These are phyloP conservation scores for Patellifolia procumbens DNA, from an alignment of 179 eudicot species.

Conservation along the genomic window DNA sequence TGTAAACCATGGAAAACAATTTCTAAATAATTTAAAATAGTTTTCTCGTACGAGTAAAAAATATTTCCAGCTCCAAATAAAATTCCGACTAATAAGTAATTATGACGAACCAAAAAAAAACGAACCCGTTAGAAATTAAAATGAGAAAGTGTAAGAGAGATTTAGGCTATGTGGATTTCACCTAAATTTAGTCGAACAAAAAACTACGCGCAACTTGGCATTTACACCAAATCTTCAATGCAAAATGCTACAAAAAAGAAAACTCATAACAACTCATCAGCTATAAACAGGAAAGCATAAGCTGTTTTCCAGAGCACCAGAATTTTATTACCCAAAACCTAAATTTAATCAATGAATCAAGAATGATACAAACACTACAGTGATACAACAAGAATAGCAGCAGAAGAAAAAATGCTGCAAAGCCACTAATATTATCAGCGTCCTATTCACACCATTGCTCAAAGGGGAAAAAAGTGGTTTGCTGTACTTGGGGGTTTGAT, in stretches of 20 bases:
- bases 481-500: background rate
- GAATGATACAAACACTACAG: constrained; percentile 21
- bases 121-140: no score
- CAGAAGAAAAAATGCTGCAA: constrained; percentile 17
- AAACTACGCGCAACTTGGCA: no score
- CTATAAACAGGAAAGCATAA: background rate
- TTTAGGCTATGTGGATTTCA: no score
- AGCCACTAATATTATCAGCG: background rate
- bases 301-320: background rate
- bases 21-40: no score
- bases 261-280: background rate
- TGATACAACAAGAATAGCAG: constrained; percentile 29
- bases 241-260: background rate
- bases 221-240: background rate
- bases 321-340: constrained; percentile 1
- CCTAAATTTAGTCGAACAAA: no score
- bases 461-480: constrained; percentile 4
- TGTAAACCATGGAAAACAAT: no score
- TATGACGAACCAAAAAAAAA: no score
- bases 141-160: no score
- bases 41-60: no score
- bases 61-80: no score
- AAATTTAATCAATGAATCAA: constrained; percentile 25
- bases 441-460: constrained; percentile 19
- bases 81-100: no score